phyloP scores from a whole-genome alignment of 1,284 basidiomycete genomes.

The Vanrija humicola region DNA sequence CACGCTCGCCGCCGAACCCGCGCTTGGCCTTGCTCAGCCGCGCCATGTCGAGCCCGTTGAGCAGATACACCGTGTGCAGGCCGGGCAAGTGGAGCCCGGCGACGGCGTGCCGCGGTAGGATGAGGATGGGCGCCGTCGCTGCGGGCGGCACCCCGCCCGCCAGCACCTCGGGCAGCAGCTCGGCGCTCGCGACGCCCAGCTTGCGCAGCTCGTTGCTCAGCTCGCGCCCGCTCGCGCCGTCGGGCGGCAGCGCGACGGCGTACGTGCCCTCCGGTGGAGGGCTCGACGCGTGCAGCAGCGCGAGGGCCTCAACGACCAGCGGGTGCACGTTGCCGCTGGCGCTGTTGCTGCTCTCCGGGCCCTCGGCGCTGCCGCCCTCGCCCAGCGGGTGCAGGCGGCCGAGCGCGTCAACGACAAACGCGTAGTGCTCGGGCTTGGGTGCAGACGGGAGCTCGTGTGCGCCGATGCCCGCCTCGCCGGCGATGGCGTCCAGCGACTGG shows the following conservation, averaged over 20 bases:
- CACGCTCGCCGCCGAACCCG: slow-evolving; percentile 11
- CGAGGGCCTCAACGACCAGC: slow-evolving; percentile 24
- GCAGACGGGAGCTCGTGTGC: background rate
- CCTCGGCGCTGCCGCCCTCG: background rate
- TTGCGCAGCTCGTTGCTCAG: slow-evolving; percentile 15
- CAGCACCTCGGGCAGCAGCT: slow-evolving; percentile 25
- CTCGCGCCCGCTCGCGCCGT: slow-evolving; percentile 16
- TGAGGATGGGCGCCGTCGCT: slow-evolving; percentile 15
- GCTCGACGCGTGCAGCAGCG: slow-evolving; percentile 24
- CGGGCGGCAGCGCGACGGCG: slow-evolving; percentile 27
- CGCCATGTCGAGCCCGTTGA: slow-evolving; percentile 30
- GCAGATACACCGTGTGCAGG: slow-evolving; percentile 31
- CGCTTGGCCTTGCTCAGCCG: slow-evolving; percentile 15
- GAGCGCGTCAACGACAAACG: slow-evolving; percentile 17
- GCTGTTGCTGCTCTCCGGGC: background rate
- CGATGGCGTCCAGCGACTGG: slow-evolving; percentile 13
- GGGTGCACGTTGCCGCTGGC: background rate
- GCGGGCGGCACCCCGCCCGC: slow-evolving; percentile 3
- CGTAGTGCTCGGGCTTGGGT: slow-evolving; percentile 21
- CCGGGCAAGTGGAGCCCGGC: slow-evolving; percentile 29
- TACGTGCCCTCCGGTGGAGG: slow-evolving; percentile 26
- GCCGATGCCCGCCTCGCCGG: background rate
- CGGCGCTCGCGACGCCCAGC: slow-evolving; percentile 16
- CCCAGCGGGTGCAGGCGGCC: slow-evolving; percentile 12
- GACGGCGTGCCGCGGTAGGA: slow-evolving; percentile 22